A percentile compares a stretch with the other conserved stretches of the same genome.
Evolutionary conservation across 768 basidiomycete species (phyloP).

Genomic region (Trametes cingulata): DNA sequence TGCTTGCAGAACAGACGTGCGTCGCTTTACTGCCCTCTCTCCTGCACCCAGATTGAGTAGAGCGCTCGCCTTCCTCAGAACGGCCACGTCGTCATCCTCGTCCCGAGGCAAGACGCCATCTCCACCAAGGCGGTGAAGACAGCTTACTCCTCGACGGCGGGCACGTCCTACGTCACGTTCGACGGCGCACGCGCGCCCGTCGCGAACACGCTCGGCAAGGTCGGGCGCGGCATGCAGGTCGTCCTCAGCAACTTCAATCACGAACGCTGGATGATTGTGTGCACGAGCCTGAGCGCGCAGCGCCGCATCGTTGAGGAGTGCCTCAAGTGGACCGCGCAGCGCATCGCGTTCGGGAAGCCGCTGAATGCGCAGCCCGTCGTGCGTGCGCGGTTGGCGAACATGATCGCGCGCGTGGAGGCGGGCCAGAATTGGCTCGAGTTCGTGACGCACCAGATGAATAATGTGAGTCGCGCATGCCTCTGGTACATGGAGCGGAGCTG

Average conservation of each 20-base stretch:
- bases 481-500: background rate
- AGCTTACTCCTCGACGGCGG: constrained; percentile 87
- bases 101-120: constrained; percentile 70
- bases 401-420: constrained; percentile 89
- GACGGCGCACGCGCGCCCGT: constrained; percentile 81
- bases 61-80: constrained; percentile 38
- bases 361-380: constrained; percentile 83
- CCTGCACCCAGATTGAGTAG: background rate
- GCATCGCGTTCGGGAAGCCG: constrained; percentile 89
- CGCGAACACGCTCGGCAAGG: constrained; percentile 83
- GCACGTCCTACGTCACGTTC: constrained; percentile 85
- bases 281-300: constrained; percentile 71
- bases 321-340: constrained; percentile 90
- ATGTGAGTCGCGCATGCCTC: constrained; percentile 47
- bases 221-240: constrained; percentile 81
- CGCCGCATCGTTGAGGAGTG: constrained; percentile 87
- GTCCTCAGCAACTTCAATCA: constrained; percentile 89
- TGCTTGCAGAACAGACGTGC: constrained; percentile 68
- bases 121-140: constrained; percentile 91
- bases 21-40: background rate
- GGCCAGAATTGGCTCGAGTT: constrained; percentile 89
- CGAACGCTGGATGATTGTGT: constrained; percentile 86
- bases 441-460: constrained; percentile 91
- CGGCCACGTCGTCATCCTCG: constrained; percentile 75
- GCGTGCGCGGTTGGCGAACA: constrained; percentile 79